Evolutionary conservation across 305 asterid genomes (phyloP), one percentile per base, ranked within the genome.

Genomic region (Stenogyne calaminthoides): DNA sequence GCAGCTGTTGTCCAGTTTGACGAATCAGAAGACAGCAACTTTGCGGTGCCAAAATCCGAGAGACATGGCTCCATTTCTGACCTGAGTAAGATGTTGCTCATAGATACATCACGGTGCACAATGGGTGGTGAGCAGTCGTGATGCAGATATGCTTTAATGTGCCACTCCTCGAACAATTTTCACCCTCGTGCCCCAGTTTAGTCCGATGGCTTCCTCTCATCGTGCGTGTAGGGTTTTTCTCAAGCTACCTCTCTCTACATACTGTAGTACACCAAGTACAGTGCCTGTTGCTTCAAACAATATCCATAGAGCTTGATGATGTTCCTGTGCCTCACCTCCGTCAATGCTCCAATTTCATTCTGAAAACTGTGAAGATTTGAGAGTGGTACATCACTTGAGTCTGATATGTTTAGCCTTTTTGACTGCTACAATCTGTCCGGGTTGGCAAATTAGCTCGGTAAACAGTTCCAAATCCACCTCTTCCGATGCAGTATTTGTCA

Each of bases 21-120:
- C n/a, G n/a, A n/a, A n/a, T n/a, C n/a, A n/a, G n/a, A n/a, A n/a
- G 44, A 66, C 68, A 91, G 74, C 25, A 88, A 18, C 74, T 84
- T 91, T 36, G 97, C 92, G 4, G 90, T 89, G 75, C 97, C 96
- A 67, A 91, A 91, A 77, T 91, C 97, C 29, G 97, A 85, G 44
- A 91, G 88, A 14, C 84, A 72, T 25, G 96, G 88, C 85, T 86
- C 91, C 5, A 72, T 81, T 14, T 73, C 88, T 19, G 85, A 62
- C 75, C 86, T 94, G 4, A 91, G 87, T 84, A 91, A 77, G 46
- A 91, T 80, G 72, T 91, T 91, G 55, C 83, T 88, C 55, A 76
- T 67, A 12, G 97, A 73, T 11, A 85, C 87, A 72, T 91, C 97
- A 37, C 96, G 80, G 73, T 91, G 97, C 49, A 89, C 96, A 20